Base-by-base conservation (phyloP, 2,329 filamentous ascomycete genomes). In the Botryotinia calthae region DNA sequence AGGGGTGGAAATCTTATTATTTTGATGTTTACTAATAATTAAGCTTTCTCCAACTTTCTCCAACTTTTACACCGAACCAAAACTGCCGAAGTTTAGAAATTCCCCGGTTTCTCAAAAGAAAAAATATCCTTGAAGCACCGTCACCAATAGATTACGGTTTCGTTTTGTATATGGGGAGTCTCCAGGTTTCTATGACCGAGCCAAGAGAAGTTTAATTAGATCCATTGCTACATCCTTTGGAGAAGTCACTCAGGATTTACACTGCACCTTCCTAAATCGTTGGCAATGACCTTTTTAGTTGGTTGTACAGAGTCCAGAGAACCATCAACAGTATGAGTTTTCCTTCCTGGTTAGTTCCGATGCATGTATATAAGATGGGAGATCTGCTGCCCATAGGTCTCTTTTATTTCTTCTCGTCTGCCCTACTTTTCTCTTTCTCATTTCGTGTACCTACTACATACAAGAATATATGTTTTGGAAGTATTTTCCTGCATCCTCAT, bases 221-320 rank as follows among this genome's bases (percentile, higher is more conserved):
- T 56, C 51, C 20, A 20, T 62, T 67, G 34, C 20, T 16, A 9
- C 40, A 4, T 56, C n/a, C 14, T 56, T 9, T 40, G 63, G 34
- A 54, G 64, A 48, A 54, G 25, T 48, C 51, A 54, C 34, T n/a
- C 51, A 25, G 34, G 64, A 67, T 67, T 48, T 67, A 34, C 64
- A 14, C 51, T 28, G 8, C 18, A 58, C 65, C 65, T 68, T 68
- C 65, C 65, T 16, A n/a, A 68, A 68, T 25, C 28, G 65, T 10
- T 10, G 31, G 12, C 28, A 22, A 8, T 65, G 28, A 18, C 44
- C 31, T 16, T 25, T 34, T 34, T 25, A 22, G n/a, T 46, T 42
- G 18, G 44, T 46, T 34, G 40, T 48, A 34, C 12, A 65, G 28
- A 37, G 31, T 10, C 62, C 25, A 46, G 40, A 20, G 18, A 8